Evolutionary conservation across 2,329 filamentous ascomycete genomes (phyloP).

Genomic region (Davidsoniella virescens): DNA sequence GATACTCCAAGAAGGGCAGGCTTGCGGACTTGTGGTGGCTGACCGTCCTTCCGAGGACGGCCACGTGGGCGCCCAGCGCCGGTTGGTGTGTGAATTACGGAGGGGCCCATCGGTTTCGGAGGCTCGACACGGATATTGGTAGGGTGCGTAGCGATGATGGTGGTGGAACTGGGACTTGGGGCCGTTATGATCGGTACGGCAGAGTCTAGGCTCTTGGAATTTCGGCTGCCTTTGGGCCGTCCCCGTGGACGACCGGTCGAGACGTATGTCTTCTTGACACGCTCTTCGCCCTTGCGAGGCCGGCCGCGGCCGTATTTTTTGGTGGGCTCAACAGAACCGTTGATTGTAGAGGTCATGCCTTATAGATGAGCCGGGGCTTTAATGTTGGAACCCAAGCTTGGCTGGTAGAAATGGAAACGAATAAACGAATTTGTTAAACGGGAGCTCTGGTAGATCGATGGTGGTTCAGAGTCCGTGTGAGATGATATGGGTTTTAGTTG

Average conservation of each 20-base stretch:
- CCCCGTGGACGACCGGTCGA: constrained; percentile 27
- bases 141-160: neutral
- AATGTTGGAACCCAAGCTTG: neutral
- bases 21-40: constrained; percentile 3
- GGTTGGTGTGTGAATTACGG: neutral
- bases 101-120: too few relatives aligned
- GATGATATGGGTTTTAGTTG: neutral
- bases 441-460: constrained; percentile 1
- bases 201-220: constrained; percentile 14
- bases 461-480: neutral
- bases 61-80: constrained; percentile 31
- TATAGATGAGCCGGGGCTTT: neutral
- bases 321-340: constrained; percentile 9
- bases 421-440: neutral
- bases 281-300: constrained; percentile 26
- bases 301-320: constrained; percentile 22
- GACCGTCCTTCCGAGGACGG: constrained; percentile 27
- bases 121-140: too few relatives aligned
- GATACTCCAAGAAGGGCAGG: neutral
- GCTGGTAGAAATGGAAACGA: neutral
- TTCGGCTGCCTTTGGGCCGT: constrained; percentile 24
- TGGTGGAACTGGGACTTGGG: neutral
- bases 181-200: neutral
- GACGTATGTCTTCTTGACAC: constrained; percentile 22
- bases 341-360: constrained; percentile 14